Evolutionary conservation across 2,329 filamentous ascomycete genomes (phyloP).

Genomic region (Penicillium verrucosum): DNA sequence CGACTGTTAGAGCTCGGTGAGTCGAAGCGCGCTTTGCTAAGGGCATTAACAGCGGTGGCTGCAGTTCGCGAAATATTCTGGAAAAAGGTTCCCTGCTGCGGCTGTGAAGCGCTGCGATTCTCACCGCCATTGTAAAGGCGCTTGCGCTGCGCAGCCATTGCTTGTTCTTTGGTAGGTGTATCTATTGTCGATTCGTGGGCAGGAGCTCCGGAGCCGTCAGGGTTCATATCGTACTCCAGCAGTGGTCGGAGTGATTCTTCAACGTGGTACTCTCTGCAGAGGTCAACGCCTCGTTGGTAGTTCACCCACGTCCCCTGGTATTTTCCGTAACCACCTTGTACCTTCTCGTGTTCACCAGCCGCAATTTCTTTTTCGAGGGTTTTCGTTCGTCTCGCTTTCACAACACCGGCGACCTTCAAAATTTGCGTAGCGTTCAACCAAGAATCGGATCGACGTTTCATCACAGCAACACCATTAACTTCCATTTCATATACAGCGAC

Average conservation of each 20-base stretch:
- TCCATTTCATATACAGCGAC: constrained; percentile 99
- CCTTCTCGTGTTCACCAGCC: constrained; percentile 94
- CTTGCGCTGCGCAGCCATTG: constrained; percentile 93
- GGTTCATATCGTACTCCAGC: constrained; percentile 49
- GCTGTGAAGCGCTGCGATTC: constrained; percentile 60
- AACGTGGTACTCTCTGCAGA: constrained; percentile 71
- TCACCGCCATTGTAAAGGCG: constrained; percentile 81
- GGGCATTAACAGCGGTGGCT: constrained; percentile 87
- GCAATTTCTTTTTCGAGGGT: constrained; percentile 97
- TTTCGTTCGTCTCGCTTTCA: constrained; percentile 96
- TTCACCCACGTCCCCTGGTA: constrained; percentile 99
- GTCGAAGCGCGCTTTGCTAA: constrained; percentile 93
- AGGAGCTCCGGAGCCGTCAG: constrained; percentile 60
- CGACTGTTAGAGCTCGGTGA: constrained; percentile 69
- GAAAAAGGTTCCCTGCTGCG: constrained; percentile 82
- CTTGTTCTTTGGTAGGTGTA: constrained; percentile 96
- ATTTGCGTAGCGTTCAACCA: constrained; percentile 99
- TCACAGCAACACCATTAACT: constrained; percentile 86
- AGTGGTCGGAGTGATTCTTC: constrained; percentile 48
- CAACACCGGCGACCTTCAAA: constrained; percentile 92
- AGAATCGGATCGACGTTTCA: constrained; percentile 90
- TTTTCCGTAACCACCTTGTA: constrained; percentile 96
- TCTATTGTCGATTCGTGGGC: constrained; percentile 71
- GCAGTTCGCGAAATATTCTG: constrained; percentile 94
- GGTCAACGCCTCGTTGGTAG: constrained; percentile 85